These are phyloP conservation scores for Tribonema minus DNA, from an alignment of 108 stramenopile species.

Conservation along the genomic window DNA sequence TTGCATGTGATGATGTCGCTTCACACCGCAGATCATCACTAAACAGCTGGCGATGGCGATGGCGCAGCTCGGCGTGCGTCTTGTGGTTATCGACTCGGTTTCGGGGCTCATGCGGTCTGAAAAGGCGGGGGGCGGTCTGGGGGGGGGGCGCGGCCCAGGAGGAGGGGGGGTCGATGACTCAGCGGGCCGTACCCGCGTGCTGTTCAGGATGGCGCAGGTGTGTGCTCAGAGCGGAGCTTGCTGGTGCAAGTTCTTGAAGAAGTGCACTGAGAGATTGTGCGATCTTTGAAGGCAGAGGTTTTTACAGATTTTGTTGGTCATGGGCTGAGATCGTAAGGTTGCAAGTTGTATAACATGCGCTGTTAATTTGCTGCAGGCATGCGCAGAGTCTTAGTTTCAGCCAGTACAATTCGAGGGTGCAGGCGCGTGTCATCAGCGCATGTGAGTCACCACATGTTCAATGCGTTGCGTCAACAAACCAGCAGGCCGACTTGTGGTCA, in stretches of 20 bases:
- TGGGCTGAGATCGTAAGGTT: neutral
- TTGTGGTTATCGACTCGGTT: constrained; percentile 39
- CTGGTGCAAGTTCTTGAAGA: neutral
- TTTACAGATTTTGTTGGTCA: neutral
- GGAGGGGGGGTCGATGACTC: neutral
- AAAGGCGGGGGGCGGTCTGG: no score
- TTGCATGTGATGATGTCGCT: no score
- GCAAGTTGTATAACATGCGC: no score
- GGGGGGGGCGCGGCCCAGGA: constrained; percentile 3
- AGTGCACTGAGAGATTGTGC: neutral
- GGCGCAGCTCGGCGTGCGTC: constrained; percentile 6
- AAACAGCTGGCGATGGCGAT: constrained; percentile 15
- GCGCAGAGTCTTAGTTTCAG: no score
- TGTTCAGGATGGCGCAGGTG: neutral
- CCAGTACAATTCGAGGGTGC: no score
- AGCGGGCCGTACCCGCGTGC: neutral
- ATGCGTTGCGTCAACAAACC: no score
- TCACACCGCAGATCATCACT: neutral
- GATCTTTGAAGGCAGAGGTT: neutral
- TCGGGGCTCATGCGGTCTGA: constrained; percentile 18
- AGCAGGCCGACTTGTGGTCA: no score
- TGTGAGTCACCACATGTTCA: no score
- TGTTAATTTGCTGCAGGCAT: no score
- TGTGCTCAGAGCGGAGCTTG: neutral
- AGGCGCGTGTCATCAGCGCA: no score